A percentile compares a stretch with the other conserved stretches of the same genome.
phyloP scores from a whole-genome alignment of 495 filamentous ascomycete species.

The Penicillium atrosanguineum region DNA sequence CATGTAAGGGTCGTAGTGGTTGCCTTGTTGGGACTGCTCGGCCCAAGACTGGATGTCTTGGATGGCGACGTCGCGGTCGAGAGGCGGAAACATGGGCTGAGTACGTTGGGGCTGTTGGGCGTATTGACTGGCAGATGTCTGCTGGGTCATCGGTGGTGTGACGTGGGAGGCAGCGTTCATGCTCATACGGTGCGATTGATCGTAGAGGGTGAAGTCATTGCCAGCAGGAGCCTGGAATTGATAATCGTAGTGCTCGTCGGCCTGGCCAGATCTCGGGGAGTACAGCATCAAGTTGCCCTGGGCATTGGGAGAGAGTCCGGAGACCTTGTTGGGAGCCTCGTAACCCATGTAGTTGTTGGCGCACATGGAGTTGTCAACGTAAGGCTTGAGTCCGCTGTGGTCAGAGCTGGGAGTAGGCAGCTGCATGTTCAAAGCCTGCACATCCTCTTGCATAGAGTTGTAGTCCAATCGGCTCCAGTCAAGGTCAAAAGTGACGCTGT shows the following conservation, averaged over 20 bases:
- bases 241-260: slow-evolving; percentile 48
- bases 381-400: slow-evolving; percentile 18
- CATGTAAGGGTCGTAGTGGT: neutral
- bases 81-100: slow-evolving; percentile 22
- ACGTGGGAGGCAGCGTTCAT: neutral
- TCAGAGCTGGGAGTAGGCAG: slow-evolving; percentile 25
- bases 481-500: slow-evolving; percentile 32
- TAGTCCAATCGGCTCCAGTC: slow-evolving; percentile 40
- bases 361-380: neutral
- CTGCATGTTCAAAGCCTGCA: slow-evolving; percentile 37
- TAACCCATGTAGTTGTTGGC: neutral
- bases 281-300: slow-evolving; percentile 64
- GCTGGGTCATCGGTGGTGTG: neutral
- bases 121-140: slow-evolving; percentile 5
- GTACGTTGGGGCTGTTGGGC: neutral
- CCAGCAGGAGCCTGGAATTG: slow-evolving; percentile 24
- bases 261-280: slow-evolving; percentile 49
- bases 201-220: slow-evolving; percentile 48
- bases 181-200: slow-evolving; percentile 2
- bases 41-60: slow-evolving; percentile 17
- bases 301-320: slow-evolving; percentile 59
- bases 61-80: slow-evolving; percentile 10
- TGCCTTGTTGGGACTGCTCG: slow-evolving; percentile 11
- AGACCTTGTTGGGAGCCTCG: slow-evolving; percentile 17
- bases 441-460: slow-evolving; percentile 24